Percentiles rank a stretch among this genome's conserved stretches.
Evolutionary conservation across 768 basidiomycete species (phyloP).

Genomic region (Podaxis sp.): DNA sequence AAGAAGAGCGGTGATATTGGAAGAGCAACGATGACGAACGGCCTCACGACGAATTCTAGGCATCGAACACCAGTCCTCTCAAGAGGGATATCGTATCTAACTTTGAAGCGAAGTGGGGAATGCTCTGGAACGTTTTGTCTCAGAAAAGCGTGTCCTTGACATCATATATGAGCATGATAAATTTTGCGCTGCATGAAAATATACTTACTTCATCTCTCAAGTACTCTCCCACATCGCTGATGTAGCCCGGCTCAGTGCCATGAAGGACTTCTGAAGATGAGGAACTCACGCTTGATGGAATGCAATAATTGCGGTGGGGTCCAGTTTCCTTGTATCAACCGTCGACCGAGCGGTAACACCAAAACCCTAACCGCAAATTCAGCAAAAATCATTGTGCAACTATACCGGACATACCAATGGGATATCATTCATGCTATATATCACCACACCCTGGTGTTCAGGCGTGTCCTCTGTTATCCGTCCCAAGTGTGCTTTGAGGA

Average conservation of each 20-base stretch:
- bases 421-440: conserved; percentile 93
- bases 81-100: not conserved
- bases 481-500: conserved; percentile 97
- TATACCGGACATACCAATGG: conserved; percentile 64
- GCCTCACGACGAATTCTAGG: not conserved
- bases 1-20: too few relatives aligned
- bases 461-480: conserved; percentile 98
- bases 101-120: not conserved
- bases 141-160: conserved; percentile 73
- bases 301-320: conserved; percentile 95
- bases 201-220: conserved; percentile 85
- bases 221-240: conserved; percentile 96
- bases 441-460: conserved; percentile 97
- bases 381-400: not conserved
- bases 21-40: too few relatives aligned
- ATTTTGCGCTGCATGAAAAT: conserved; percentile 9
- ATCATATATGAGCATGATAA: conserved; percentile 25
- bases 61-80: not conserved
- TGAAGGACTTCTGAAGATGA: conserved; percentile 6
- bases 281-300: conserved; percentile 91
- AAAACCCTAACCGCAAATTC: conserved; percentile 67
- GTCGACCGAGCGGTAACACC: conserved; percentile 97
- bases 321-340: conserved; percentile 92
- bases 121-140: not conserved
- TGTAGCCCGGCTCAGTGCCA: conserved; percentile 10